Conservation (phyloP, 176 grass and related monocot genomes). For the Oryza rufipogon region DNA sequence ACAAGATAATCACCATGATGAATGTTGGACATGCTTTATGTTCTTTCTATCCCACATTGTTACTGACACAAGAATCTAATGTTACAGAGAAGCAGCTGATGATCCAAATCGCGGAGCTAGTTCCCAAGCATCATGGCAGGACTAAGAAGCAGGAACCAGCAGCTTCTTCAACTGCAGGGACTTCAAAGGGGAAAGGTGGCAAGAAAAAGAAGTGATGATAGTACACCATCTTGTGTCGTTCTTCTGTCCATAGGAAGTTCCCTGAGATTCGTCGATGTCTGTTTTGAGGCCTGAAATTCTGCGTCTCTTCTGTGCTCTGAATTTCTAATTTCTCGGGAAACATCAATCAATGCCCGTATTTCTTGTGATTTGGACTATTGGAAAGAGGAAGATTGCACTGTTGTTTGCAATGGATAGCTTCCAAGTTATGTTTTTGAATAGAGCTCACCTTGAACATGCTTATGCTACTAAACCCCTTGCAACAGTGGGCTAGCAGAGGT, state of each 20-base stretch:
- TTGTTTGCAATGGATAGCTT: no score
- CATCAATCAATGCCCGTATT: background rate
- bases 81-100: constrained; percentile 84
- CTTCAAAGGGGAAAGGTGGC: constrained; percentile 61
- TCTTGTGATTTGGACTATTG: background rate
- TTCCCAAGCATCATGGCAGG: constrained; percentile 94
- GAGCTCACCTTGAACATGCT: no score
- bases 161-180: constrained; percentile 27
- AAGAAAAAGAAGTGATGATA: constrained; percentile 79
- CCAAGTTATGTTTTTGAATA: no score
- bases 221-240: constrained; percentile 1
- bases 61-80: constrained; percentile 27
- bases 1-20: background rate
- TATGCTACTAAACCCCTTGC: no score
- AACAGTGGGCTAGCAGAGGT: no score
- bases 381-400: background rate
- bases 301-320: background rate
- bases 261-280: background rate
- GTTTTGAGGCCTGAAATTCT: constrained; percentile 1
- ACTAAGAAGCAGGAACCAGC: constrained; percentile 78
- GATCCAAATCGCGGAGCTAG: constrained; percentile 81
- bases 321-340: constrained; percentile 10
- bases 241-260: constrained; percentile 28
- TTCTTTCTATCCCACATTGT: background rate
- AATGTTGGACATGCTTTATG: background rate